These are phyloP conservation scores for Carex kokanica DNA, from an alignment of 176 grass and related monocot genomes.

Conservation along the genomic window DNA sequence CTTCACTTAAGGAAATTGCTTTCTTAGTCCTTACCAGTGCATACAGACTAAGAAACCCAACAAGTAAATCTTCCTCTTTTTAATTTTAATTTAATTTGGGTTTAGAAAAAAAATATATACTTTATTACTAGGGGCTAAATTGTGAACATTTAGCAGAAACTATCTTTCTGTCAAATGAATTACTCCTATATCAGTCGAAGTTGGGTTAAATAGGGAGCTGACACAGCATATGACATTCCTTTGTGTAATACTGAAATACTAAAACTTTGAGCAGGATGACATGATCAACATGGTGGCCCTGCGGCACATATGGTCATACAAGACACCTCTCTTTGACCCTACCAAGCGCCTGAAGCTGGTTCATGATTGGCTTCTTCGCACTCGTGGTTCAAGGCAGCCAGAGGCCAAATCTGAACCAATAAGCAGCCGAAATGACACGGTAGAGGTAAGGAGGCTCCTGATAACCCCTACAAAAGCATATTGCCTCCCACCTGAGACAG, in stretches of 20 bases:
- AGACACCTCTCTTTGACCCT: slow-evolving; percentile 33
- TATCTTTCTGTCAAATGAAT: background rate
- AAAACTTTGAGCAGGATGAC: slow-evolving; percentile 13
- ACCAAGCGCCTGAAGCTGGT: slow-evolving; percentile 29
- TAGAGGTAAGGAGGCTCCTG: slow-evolving; percentile 51
- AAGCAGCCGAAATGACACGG: slow-evolving; percentile 6
- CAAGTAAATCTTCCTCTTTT: background rate
- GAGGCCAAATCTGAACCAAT: slow-evolving; percentile 10
- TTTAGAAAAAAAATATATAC: background rate
- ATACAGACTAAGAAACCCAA: background rate
- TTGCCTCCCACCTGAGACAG: slow-evolving; percentile 67
- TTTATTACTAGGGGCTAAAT: background rate
- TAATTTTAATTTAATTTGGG: background rate
- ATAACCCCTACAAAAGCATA: slow-evolving; percentile 78
- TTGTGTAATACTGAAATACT: background rate
- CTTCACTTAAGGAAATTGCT: background rate
- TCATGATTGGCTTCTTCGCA: slow-evolving; percentile 31
- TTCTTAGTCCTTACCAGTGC: background rate
- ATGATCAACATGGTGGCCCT: slow-evolving; percentile 23
- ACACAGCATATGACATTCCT: background rate
- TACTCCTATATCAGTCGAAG: background rate
- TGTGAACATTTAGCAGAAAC: background rate
- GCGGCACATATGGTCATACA: slow-evolving; percentile 43
- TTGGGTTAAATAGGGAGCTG: background rate
- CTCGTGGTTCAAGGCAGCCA: background rate